Evolutionary conservation across 1,139 yeast genomes (phyloP).

Genomic region (Eremothecium sinecaudum): DNA sequence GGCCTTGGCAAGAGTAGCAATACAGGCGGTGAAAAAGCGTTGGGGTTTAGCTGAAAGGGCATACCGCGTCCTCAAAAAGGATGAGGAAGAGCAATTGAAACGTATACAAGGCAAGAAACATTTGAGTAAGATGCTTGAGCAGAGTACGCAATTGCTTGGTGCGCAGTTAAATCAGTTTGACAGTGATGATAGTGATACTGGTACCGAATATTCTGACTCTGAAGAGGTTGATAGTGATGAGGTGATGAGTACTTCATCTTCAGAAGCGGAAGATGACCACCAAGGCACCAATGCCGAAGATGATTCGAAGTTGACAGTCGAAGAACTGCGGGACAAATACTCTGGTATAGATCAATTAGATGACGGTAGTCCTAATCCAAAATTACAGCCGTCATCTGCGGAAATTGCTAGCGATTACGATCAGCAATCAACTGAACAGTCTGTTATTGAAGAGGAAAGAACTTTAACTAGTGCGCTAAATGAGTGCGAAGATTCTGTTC

Average conservation of each 20-base stretch:
- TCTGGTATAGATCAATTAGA: slow-evolving; percentile 33
- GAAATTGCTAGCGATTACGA: slow-evolving; percentile 32
- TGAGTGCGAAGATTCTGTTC: slow-evolving; percentile 10
- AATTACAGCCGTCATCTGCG: neutral
- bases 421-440: neutral
- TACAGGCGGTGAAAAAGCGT: slow-evolving; percentile 76
- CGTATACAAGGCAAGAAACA: slow-evolving; percentile 77
- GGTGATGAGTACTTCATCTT: slow-evolving; percentile 8
- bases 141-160: slow-evolving; percentile 80
- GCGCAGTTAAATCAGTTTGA: slow-evolving; percentile 50
- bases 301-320: slow-evolving; percentile 54
- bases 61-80: slow-evolving; percentile 41
- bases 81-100: slow-evolving; percentile 61
- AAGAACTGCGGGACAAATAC: slow-evolving; percentile 58
- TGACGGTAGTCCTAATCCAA: neutral
- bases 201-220: slow-evolving; percentile 1
- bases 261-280: slow-evolving; percentile 20
- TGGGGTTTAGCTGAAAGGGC: slow-evolving; percentile 92
- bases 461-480: slow-evolving; percentile 12
- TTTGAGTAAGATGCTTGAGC: slow-evolving; percentile 78
- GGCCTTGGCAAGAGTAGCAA: slow-evolving; percentile 67
- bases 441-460: slow-evolving; percentile 9
- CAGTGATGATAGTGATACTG: slow-evolving; percentile 8
- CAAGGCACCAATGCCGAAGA: slow-evolving; percentile 23
- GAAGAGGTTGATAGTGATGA: slow-evolving; percentile 12